Evolutionary conservation across 805 yeast species (phyloP).

Genomic region (Kazachstania psychrophila): DNA sequence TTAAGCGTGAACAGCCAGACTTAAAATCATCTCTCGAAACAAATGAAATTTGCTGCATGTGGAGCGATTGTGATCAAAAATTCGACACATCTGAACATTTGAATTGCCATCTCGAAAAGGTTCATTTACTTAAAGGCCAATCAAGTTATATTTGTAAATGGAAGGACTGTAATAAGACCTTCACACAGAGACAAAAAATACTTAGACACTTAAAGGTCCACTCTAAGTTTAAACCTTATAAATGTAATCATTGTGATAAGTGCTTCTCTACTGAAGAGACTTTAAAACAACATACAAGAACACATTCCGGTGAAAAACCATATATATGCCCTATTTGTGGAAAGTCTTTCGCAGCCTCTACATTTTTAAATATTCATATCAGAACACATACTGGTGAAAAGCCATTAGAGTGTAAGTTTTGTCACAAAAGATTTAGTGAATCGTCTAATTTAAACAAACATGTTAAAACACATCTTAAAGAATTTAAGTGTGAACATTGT

Average conservation of each 20-base stretch:
- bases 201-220: slow-evolving; percentile 83
- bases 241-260: slow-evolving; percentile 60
- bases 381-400: slow-evolving; percentile 87
- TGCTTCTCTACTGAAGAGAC: slow-evolving; percentile 69
- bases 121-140: slow-evolving; percentile 69
- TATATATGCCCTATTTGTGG: slow-evolving; percentile 64
- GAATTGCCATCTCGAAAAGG: slow-evolving; percentile 57
- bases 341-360: slow-evolving; percentile 71
- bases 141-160: slow-evolving; percentile 64
- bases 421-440: slow-evolving; percentile 80
- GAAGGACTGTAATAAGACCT: slow-evolving; percentile 66
- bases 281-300: slow-evolving; percentile 71
- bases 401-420: slow-evolving; percentile 74
- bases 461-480: slow-evolving; percentile 62
- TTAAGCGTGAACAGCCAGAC: not conserved
- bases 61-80: slow-evolving; percentile 38
- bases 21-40: not conserved
- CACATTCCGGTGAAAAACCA: slow-evolving; percentile 88
- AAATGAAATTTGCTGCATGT: slow-evolving; percentile 14
- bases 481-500: slow-evolving; percentile 44
- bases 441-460: slow-evolving; percentile 84
- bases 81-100: slow-evolving; percentile 52
- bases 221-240: slow-evolving; percentile 73
- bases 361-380: slow-evolving; percentile 73
- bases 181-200: slow-evolving; percentile 77